Conservation (phyloP, 805 yeast species). For the Metschnikowia kunwiensis region DNA sequence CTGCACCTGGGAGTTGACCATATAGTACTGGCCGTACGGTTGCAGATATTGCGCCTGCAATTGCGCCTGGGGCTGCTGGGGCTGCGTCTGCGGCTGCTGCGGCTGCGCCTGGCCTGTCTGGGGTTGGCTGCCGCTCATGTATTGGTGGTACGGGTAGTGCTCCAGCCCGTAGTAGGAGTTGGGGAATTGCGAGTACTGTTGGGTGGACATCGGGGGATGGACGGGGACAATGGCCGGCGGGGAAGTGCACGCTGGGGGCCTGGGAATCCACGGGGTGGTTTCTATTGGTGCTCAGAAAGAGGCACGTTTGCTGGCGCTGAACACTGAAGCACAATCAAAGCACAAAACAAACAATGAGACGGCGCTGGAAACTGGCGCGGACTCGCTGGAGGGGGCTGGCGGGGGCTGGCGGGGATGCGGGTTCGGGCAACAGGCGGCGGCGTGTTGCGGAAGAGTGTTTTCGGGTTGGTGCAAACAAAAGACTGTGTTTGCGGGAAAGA, state of each 20-base stretch:
- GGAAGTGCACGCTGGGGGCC: conserved; percentile 3
- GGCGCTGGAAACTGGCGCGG: too few species aligned
- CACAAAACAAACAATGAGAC: too few species aligned
- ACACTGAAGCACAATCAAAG: too few species aligned
- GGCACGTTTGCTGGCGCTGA: too few species aligned
- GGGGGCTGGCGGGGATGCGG: neutral
- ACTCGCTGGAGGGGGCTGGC: neutral
- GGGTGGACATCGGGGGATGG: conserved; percentile 23
- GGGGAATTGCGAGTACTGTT: conserved; percentile 21
- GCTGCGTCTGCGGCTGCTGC: conserved; percentile 11
- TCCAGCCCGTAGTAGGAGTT: conserved; percentile 23
- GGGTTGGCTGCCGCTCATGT: conserved; percentile 19
- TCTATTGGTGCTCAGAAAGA: too few species aligned
- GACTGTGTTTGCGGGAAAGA: neutral
- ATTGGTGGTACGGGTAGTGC: conserved; percentile 21
- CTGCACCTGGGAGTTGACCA: conserved; percentile 16
- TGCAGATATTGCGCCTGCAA: conserved; percentile 13
- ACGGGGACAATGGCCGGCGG: too few species aligned
- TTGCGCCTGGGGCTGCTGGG: conserved; percentile 13
- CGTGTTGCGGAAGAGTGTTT: neutral
- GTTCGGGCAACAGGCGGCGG: neutral
- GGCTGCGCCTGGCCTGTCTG: conserved; percentile 15
- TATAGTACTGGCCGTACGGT: conserved; percentile 7
- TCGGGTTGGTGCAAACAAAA: too few species aligned
- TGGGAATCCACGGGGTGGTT: too few species aligned